Base-by-base conservation (phyloP, 208 protist genomes). In the Herpetomonas samuelpessoai region DNA sequence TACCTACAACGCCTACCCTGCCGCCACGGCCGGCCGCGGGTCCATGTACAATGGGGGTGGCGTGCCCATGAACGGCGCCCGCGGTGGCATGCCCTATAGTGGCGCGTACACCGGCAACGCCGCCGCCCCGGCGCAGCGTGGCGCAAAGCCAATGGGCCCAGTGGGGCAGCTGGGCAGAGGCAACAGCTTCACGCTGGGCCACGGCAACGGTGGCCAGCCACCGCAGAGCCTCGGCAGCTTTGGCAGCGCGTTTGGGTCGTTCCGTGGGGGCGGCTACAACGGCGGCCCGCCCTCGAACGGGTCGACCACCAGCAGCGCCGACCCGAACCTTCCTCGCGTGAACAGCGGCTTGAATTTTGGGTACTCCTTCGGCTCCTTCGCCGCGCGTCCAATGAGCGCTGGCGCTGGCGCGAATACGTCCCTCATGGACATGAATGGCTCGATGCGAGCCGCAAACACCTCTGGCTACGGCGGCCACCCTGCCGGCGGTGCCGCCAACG, bases 321-420 rank as follows among this genome's bases (percentile, higher is more conserved):
- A 63, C 2, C 62, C 57, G 25, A 68, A 62, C 21, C 58, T 83
- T 24, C 72, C 67, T 39, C 76, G 68, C 31, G 62, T 66, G 38
- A 66, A 65, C 60, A 79, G 76, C 54, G 66, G 70, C 19, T 0
- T 80, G 21, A 70, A 76, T 57, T 76, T 76, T 19, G 44, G 26
- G 21, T 39, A 39, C 55, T 48, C 55, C 21, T 60, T 18, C 30
- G 38, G 22, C 7, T 10, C 18, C 6, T 26, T 31, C 29, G 24
- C 31, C n/a, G 4, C 55, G 19, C 6, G 4, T 4, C 31, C 55
- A 4, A 4, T 18, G 25, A 22, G 30, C 31, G 25, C 14, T 7
- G 19, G 48, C 21, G 50, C 45, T 49, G 62, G 54, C 45, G 65
- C 38, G 47, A 59, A 52, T 12, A 62, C 2, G 57, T 67, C 57